These are phyloP conservation scores for Sclerotinia minor DNA, from an alignment of 2,329 filamentous ascomycete genomes.

Conservation along the genomic window DNA sequence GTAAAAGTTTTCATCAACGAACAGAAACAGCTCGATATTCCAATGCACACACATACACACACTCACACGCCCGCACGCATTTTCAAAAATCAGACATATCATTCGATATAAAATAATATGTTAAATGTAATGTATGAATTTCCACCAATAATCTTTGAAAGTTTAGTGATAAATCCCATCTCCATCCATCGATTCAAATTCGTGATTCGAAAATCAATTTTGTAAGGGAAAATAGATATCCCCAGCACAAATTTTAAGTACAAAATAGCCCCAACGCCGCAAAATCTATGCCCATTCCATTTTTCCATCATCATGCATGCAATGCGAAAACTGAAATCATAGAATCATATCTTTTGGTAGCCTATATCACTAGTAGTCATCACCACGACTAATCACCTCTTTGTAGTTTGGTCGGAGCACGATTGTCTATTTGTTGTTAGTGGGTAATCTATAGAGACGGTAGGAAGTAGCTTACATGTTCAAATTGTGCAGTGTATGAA, in stretches of 20 bases:
- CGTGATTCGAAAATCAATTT: background rate
- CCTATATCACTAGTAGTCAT: conserved; percentile 63
- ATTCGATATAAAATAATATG: too few species aligned
- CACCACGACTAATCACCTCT: conserved; percentile 82
- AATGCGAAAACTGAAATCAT: conserved; percentile 14
- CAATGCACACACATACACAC: too few species aligned
- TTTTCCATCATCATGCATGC: conserved; percentile 16
- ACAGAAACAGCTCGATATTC: too few species aligned
- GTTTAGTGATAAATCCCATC: too few species aligned
- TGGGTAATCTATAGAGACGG: conserved; percentile 24
- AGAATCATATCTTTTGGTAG: background rate
- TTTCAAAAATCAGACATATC: too few species aligned
- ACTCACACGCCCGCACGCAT: too few species aligned
- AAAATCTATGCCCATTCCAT: conserved; percentile 6
- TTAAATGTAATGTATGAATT: too few species aligned
- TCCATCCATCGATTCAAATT: too few species aligned
- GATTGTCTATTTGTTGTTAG: conserved; percentile 65
- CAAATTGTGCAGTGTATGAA: conserved; percentile 90
- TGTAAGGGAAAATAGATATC: background rate
- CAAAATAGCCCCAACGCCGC: conserved; percentile 10
- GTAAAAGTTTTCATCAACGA: too few species aligned
- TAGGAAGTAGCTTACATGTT: conserved; percentile 65
- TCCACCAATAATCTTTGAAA: too few species aligned
- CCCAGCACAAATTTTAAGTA: too few species aligned
- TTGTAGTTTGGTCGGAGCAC: conserved; percentile 76